These are phyloP conservation scores for Oenanthe javanica DNA, from an alignment of 140 eudicot species.

Conservation along the genomic window DNA sequence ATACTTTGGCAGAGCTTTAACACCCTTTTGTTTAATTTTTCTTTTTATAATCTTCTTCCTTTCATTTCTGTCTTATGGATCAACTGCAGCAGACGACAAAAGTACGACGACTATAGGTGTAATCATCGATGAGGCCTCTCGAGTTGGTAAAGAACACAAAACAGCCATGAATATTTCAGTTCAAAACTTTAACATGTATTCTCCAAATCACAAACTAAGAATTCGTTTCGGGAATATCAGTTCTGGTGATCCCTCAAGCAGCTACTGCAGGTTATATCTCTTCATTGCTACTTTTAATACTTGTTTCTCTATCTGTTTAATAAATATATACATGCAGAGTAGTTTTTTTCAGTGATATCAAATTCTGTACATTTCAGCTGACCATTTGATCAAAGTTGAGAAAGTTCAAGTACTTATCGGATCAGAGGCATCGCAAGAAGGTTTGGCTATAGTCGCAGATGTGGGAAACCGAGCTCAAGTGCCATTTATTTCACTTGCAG, in stretches of 20 bases:
- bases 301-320: no score
- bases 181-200: constrained; percentile 8
- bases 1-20: neutral
- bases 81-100: constrained; percentile 8
- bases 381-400: constrained; percentile 27
- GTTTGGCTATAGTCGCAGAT: constrained; percentile 31
- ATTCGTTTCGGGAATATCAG: constrained; percentile 29
- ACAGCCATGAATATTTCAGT: constrained; percentile 41
- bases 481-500: constrained; percentile 31
- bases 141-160: constrained; percentile 44
- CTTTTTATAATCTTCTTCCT: neutral
- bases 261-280: constrained; percentile 30
- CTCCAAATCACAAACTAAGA: constrained; percentile 18
- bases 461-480: constrained; percentile 38
- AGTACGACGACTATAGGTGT: constrained; percentile 36
- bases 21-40: neutral
- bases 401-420: constrained; percentile 35
- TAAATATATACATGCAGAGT: no score
- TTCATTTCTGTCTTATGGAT: constrained; percentile 5
- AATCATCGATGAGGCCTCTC: constrained; percentile 32
- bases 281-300: no score
- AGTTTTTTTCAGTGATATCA: no score
- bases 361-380: neutral
- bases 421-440: constrained; percentile 43
- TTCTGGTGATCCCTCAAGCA: constrained; percentile 39